Conservation (phyloP, 305 asterid species). For the Ruellia speciosa region DNA sequence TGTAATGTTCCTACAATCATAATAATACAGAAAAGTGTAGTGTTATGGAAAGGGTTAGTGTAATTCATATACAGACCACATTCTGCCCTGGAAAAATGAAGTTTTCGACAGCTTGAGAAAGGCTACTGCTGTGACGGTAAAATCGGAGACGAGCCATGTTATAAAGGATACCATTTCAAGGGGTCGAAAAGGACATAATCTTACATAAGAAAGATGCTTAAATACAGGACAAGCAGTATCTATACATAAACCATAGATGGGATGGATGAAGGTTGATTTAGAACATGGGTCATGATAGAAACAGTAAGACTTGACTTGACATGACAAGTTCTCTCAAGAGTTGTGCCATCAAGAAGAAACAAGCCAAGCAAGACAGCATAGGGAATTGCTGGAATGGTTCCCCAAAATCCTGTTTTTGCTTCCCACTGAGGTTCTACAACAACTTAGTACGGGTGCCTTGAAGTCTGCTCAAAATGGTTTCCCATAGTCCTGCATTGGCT, state of each 20-base stretch:
- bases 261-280: not conserved
- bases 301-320: not conserved
- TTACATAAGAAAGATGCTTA: not conserved
- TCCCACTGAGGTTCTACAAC: not conserved
- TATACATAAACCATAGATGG: not conserved
- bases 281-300: conserved; percentile 4
- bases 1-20: too few relatives aligned
- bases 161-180: not conserved
- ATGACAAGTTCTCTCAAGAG: not conserved
- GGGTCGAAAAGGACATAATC: not conserved
- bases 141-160: too few relatives aligned
- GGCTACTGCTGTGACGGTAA: too few relatives aligned
- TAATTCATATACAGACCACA: too few relatives aligned
- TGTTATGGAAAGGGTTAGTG: too few relatives aligned
- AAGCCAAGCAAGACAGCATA: not conserved
- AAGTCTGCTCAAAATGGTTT: conserved; percentile 27
- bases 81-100: not conserved
- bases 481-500: conserved; percentile 35
- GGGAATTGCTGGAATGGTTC: not conserved
- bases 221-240: conserved; percentile 6
- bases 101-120: not conserved
- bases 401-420: not conserved
- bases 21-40: too few relatives aligned
- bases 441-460: not conserved
- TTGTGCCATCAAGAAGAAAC: not conserved